Evolutionary conservation across 768 basidiomycete genomes (phyloP).

Genomic region (Pleurotus eryngii): DNA sequence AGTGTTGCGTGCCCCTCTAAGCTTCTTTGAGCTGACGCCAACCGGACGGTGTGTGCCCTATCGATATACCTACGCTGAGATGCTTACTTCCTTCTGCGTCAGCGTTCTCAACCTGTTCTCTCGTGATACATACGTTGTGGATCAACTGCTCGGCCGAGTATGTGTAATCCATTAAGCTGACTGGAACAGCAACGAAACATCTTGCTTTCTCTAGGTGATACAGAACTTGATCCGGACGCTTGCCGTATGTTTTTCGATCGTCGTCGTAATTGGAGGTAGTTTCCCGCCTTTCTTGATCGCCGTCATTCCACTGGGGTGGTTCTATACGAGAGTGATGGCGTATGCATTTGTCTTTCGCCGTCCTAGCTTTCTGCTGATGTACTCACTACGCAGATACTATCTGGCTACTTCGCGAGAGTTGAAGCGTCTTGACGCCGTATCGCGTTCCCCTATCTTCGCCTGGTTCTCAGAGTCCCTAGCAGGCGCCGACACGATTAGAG

Average conservation of each 20-base stretch:
- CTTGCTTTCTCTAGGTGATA: constrained; percentile 36
- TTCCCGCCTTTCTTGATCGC: constrained; percentile 82
- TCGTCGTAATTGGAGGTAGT: constrained; percentile 73
- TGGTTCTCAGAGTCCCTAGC: constrained; percentile 75
- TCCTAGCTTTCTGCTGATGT: not conserved
- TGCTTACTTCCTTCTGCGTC: not conserved
- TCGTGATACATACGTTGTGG: constrained; percentile 82
- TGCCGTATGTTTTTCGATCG: constrained; percentile 53
- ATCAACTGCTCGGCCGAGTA: constrained; percentile 73
- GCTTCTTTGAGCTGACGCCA: constrained; percentile 89
- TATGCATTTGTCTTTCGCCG: constrained; percentile 28
- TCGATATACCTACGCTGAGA: not conserved
- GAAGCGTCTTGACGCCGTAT: constrained; percentile 85
- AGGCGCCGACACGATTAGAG: constrained; percentile 81
- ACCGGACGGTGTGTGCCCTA: constrained; percentile 59
- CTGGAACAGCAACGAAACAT: not conserved
- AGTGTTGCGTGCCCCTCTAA: constrained; percentile 78
- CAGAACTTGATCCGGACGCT: constrained; percentile 67
- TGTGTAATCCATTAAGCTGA: not conserved
- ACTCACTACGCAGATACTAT: constrained; percentile 62
- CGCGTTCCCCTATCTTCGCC: constrained; percentile 87
- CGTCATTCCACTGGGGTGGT: constrained; percentile 70
- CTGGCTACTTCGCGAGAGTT: constrained; percentile 83
- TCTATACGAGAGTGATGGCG: constrained; percentile 81
- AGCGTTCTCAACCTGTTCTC: constrained; percentile 91